These are phyloP conservation scores for Phaeomoniella chlamydospora DNA, from an alignment of 2,329 filamentous ascomycete species.

Conservation along the genomic window DNA sequence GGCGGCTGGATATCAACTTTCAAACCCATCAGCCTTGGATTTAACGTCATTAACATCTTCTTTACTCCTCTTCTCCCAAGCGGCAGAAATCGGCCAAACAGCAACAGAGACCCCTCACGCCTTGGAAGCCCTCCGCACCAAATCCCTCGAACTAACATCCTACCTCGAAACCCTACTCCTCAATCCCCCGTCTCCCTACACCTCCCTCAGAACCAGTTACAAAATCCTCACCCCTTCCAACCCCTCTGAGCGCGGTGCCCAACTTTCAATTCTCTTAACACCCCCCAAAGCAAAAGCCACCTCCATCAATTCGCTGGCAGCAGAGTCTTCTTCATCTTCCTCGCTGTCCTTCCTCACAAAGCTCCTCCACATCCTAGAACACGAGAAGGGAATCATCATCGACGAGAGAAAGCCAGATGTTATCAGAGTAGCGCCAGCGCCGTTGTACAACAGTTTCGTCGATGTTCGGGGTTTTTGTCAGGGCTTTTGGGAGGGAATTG, in stretches of 20 bases:
- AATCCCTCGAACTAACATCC: constrained; percentile 58
- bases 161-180: constrained; percentile 59
- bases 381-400: constrained; percentile 53
- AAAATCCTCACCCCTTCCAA: constrained; percentile 56
- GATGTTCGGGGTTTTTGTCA: constrained; percentile 50
- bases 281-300: no score
- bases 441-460: constrained; percentile 66
- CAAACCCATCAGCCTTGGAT: constrained; percentile 69
- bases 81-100: constrained; percentile 24
- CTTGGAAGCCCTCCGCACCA: constrained; percentile 54
- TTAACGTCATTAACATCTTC: constrained; percentile 60
- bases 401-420: constrained; percentile 81
- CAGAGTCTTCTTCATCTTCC: no score
- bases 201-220: constrained; percentile 27
- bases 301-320: no score
- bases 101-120: neutral
- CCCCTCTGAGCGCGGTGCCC: constrained; percentile 56
- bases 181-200: constrained; percentile 17
- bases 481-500: constrained; percentile 5
- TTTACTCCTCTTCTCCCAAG: constrained; percentile 59
- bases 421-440: constrained; percentile 68
- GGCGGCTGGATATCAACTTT: constrained; percentile 71
- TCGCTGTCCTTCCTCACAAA: constrained; percentile 63
- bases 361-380: constrained; percentile 42
- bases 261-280: constrained; percentile 59